Evolutionary conservation across 306 rosid species (phyloP), one percentile per base, ranked within the genome.

Genomic region (Cicer cuneatum): DNA sequence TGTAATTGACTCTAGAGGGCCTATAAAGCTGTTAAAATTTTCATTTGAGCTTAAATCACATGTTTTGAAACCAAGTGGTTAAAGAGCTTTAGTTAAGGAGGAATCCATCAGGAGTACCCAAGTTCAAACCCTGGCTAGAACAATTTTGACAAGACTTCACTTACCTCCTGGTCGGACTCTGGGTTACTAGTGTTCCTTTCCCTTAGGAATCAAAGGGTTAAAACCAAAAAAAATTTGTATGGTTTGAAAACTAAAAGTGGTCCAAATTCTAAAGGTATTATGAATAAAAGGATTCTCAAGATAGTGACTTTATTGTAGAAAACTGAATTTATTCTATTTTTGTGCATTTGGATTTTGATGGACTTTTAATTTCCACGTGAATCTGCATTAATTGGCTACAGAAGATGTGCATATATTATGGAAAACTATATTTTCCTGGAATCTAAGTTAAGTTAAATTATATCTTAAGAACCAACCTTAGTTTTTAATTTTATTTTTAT

Each of bases 181-280:
- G 35, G 35, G 4, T 29, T 29, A 29, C 35, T 29, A n/a, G n/a
- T n/a, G n/a, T n/a, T n/a, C n/a, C n/a, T n/a, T n/a, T n/a, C n/a
- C n/a, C n/a, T n/a, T n/a, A 29, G 35, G 35, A 29, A 29, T 5
- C 5, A 29, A 1, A 29, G 35, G 35, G 35, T 29, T 29, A 29
- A 29, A 5, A 29, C 35, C 35, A 29, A 3, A 29, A 29, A 29
- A 29, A 4, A 29, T 29, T 29, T 29, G 5, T 29, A 61, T 42
- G 65, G 49, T 81, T 35, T 57, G 40, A 40, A 49, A 54, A 49
- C 65, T 80, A 65, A 40, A 75, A 19, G 83, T 83, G 86, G 83
- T 82, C 83, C 81, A 70, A 56, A 69, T 76, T 58, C 43, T 56
- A 60, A 73, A 67, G 76, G 46, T 35, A 43, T 16, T 80, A 13